Evolutionary conservation across 2,329 filamentous ascomycete species (phyloP), one percentile per base, ranked within the genome.

Genomic region (Talaromyces marneffei): DNA sequence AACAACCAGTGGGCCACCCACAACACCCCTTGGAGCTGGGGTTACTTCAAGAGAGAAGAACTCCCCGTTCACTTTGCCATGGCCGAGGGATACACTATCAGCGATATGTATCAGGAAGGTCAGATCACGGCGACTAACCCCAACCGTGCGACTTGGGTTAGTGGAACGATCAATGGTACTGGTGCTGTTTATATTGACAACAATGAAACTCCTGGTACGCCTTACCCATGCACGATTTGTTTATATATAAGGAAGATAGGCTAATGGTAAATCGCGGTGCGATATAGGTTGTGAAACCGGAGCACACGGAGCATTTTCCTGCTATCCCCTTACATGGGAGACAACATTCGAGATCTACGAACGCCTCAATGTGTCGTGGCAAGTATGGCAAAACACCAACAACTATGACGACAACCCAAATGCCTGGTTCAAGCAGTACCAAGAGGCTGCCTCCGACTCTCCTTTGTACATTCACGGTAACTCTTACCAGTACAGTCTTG

Each of bases 91-190:
- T 85, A 79, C 78, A 81, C 82, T 0, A 66, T 83, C 18, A 81
- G 76, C 1, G 83, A 85, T 66, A 85, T 84, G 82, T 84, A 85
- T 62, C 81, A 80, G 75, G 80, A 84, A 69, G 73, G 75, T 1
- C 62, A 63, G 58, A 78, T 84, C 33, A 80, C 80, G 0, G 76
- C 81, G 0, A 84, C 82, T 0, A 80, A 79, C 58, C 81, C 82
- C 2, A 84, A 84, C 65, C 76, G 82, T 57, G 81, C 81, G 3
- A 78, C 75, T 4, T 78, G 82, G 74, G 73, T 79, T 31, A 81
- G 78, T 37, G 82, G 82, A 25, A 80, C 76, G 3, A 79, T 83
- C 63, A 83, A 83, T 63, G 77, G 77, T 0, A 59, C 60, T 23
- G 80, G 80, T 10, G 79, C 79, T 50, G 74, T 75, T 1, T 82